These are phyloP conservation scores for Chrysosphaeria jannelii DNA, from an alignment of 2,329 filamentous ascomycete genomes.

Conservation along the genomic window DNA sequence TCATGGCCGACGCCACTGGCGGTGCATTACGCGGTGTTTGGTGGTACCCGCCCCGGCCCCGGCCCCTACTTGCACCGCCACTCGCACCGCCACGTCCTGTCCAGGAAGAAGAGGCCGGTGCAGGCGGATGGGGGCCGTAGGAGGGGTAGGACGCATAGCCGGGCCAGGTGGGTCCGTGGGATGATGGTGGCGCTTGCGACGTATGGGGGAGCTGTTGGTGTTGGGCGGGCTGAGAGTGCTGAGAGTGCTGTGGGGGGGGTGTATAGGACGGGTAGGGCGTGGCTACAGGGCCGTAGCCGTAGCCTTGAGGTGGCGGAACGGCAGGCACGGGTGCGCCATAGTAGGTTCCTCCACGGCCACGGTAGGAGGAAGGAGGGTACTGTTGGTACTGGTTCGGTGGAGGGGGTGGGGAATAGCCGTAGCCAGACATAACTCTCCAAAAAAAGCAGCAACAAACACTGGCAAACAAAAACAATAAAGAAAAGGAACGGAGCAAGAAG, in stretches of 20 bases:
- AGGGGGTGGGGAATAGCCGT: slow-evolving; percentile 20
- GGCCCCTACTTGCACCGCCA: slow-evolving; percentile 6
- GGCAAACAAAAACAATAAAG: neutral
- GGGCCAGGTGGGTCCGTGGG: slow-evolving; percentile 3
- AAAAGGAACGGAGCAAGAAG: neutral
- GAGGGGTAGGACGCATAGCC: slow-evolving; percentile 5
- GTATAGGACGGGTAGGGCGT: slow-evolving; percentile 27
- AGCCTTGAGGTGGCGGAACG: slow-evolving; percentile 10
- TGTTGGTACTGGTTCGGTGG: slow-evolving; percentile 11
- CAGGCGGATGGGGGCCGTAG: slow-evolving; percentile 5
- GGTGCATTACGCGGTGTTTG: slow-evolving; percentile 3
- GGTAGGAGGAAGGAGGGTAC: slow-evolving; percentile 13
- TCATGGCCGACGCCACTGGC: slow-evolving; percentile 8
- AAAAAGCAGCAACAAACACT: neutral
- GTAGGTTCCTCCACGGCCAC: slow-evolving; percentile 3
- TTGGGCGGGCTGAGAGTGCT: too few relatives aligned
- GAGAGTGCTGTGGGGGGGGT: too few relatives aligned
- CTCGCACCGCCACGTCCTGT: slow-evolving; percentile 14
- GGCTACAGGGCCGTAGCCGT: slow-evolving; percentile 18
- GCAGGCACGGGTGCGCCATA: slow-evolving; percentile 2
- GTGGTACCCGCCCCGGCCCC: slow-evolving; percentile 5
- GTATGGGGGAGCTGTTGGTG: slow-evolving; percentile 4
- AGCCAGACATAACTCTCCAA: neutral
- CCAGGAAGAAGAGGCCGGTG: slow-evolving; percentile 3
- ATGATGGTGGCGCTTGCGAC: neutral